phyloP scores from a whole-genome alignment of 176 grass and related monocot species.

The Hyparrhenia diplandra region DNA sequence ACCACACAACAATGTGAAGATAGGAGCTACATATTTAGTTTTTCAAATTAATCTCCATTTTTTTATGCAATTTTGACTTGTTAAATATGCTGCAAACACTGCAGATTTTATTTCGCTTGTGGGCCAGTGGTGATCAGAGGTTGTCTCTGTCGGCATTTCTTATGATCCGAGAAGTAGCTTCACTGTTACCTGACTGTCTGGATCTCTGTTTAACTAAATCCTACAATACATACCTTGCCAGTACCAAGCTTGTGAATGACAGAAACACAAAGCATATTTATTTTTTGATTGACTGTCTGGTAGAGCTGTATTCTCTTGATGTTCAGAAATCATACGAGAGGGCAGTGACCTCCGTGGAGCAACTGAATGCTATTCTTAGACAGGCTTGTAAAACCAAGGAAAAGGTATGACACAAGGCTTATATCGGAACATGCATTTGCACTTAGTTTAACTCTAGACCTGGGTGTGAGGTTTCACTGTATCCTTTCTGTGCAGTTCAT shows the following conservation, averaged over 20 bases:
- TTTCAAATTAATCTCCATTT: not conserved
- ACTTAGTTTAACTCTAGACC: not conserved
- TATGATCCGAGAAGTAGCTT: slow-evolving; percentile 64
- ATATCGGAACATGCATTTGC: not conserved
- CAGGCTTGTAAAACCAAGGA: slow-evolving; percentile 64
- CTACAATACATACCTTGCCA: slow-evolving; percentile 70
- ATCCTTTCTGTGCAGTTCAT: not conserved
- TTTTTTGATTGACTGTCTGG: slow-evolving; percentile 60
- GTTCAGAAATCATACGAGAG: slow-evolving; percentile 65
- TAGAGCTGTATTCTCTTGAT: slow-evolving; percentile 84
- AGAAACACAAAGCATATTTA: slow-evolving; percentile 58
- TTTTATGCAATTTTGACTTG: slow-evolving; percentile 5
- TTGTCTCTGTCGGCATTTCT: slow-evolving; percentile 71
- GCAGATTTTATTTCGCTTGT: slow-evolving; percentile 80
- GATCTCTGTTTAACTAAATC: slow-evolving; percentile 65
- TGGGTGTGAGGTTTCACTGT: slow-evolving; percentile 2
- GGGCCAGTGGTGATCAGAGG: slow-evolving; percentile 71
- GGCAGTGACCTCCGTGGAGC: slow-evolving; percentile 54
- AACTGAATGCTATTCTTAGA: slow-evolving; percentile 64
- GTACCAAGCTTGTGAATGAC: slow-evolving; percentile 66
- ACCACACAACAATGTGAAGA: not conserved
- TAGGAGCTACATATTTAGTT: not conserved
- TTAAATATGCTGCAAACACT: not conserved
- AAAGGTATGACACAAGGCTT: slow-evolving; percentile 46
- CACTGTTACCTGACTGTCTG: slow-evolving; percentile 58